A percentile compares a stretch with the other conserved stretches of the same genome.
phyloP scores from a whole-genome alignment of 2,329 filamentous ascomycete species.

The Nothomitra cinnamomea region DNA sequence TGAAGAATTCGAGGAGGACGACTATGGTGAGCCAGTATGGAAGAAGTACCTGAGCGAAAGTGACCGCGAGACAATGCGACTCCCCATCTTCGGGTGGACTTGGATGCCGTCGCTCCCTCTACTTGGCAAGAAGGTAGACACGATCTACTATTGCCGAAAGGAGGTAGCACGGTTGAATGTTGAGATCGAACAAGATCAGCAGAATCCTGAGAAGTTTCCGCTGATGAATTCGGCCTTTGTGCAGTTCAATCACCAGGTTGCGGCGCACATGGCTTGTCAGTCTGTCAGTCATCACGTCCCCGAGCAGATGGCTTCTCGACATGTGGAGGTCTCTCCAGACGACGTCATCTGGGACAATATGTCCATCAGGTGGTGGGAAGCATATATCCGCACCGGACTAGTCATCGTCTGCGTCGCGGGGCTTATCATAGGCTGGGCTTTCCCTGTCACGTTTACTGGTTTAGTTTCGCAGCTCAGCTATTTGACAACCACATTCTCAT shows the following conservation, averaged over 20 bases:
- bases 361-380: constrained; percentile 87
- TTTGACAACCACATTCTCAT: constrained; percentile 46
- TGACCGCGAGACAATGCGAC: constrained; percentile 68
- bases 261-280: constrained; percentile 96
- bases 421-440: constrained; percentile 77
- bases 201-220: constrained; percentile 69
- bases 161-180: constrained; percentile 76
- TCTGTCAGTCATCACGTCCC: constrained; percentile 79
- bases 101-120: constrained; percentile 71
- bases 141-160: constrained; percentile 77
- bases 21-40: constrained; percentile 55
- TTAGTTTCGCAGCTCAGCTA: constrained; percentile 60
- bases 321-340: constrained; percentile 83
- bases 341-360: constrained; percentile 97
- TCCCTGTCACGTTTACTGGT: constrained; percentile 79
- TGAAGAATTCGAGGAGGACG: constrained; percentile 41
- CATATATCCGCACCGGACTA: constrained; percentile 53
- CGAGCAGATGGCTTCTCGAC: constrained; percentile 79
- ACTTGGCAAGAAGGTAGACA: constrained; percentile 81
- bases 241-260: constrained; percentile 95
- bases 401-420: constrained; percentile 49
- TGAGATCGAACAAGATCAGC: constrained; percentile 83
- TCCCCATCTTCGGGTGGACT: constrained; percentile 41
- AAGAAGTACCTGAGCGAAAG: constrained; percentile 64
- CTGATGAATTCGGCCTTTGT: constrained; percentile 95